These are phyloP conservation scores for Termitomyces sp. DNA, from an alignment of 768 basidiomycete genomes.

Conservation along the genomic window DNA sequence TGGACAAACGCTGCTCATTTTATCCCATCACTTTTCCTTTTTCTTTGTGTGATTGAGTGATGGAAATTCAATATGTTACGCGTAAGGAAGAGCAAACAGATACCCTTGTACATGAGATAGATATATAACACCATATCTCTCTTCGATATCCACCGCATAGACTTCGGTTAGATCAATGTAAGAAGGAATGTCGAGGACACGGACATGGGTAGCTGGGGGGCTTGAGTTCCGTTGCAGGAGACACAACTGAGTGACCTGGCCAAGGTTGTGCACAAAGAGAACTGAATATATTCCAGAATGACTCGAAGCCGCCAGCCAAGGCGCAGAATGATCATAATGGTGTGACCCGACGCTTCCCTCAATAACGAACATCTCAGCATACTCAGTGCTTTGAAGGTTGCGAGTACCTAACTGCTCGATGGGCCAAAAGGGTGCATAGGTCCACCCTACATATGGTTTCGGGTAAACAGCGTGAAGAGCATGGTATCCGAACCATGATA, in stretches of 20 bases:
- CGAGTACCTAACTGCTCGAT: neutral
- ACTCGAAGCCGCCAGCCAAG: constrained; percentile 1
- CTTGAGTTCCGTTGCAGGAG: constrained; percentile 1
- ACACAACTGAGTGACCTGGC: neutral
- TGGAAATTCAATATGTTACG: neutral
- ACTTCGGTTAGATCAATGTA: constrained; percentile 7
- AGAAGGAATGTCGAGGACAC: constrained; percentile 4
- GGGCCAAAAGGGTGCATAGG: neutral
- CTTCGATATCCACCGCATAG: constrained; percentile 8
- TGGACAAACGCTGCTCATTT: too few relatives aligned
- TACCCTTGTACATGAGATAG: constrained; percentile 8
- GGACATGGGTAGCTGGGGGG: neutral
- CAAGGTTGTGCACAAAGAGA: neutral
- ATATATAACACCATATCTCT: constrained; percentile 11
- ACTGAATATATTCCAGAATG: constrained; percentile 6
- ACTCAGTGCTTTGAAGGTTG: neutral
- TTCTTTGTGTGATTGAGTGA: too few relatives aligned
- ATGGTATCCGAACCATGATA: neutral
- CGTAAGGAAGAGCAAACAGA: constrained; percentile 12
- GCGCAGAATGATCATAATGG: neutral
- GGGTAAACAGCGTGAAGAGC: neutral
- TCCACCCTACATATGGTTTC: neutral
- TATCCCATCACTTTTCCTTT: too few relatives aligned
- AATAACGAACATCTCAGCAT: neutral
- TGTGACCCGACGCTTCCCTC: neutral